Evolutionary conservation across 163 green algal species (phyloP), one percentile per base, ranked within the genome.

Genomic region (Picocystis sp.): DNA sequence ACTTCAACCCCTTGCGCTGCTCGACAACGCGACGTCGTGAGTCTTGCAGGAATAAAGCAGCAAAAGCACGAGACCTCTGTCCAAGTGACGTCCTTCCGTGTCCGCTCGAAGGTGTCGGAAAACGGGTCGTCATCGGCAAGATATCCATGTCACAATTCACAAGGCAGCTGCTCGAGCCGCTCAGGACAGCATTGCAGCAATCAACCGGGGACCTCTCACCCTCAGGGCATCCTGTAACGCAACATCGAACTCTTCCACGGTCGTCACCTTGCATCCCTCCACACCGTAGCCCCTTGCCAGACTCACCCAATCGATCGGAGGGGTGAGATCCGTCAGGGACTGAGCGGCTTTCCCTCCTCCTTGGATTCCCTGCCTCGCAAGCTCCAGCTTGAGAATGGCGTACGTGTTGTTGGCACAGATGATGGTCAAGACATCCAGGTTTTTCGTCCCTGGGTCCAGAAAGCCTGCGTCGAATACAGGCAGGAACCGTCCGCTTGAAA

Each of bases 371-470:
- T 80, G 72, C 5, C 62, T 53, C 8, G 64, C 64, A 3, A 63
- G 47, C 56, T 77, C 52, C 13, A 91, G 62, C 60, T 80, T 81
- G 2, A 93, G 72, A 47, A 93, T 93, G 25, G 73, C 53, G 58
- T 93, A 93, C 5, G 29, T 64, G 50, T 58, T 62, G 74, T 93
- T 93, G 46, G 77, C 67, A 50, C 76, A 91, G 2, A 93, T 69
- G 43, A 93, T 66, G 21, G 80, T 92, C 25, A 85, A 56, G 13
- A 93, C 72, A 0, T 77, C 55, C 6, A 80, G 51, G 22, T 64
- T 53, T 60, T 93, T 79, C 73, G 67, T 8, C 81, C 83, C 44
- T 76, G 64, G 13, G 68, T 86, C 82, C 83, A 93, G 45, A 92
- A 69, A 3, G 78, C 81, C 71, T 93, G 82, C 14, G 25, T 41